Conservation (phyloP, 2,329 filamentous ascomycete genomes). For the Ascocoryne sarcoides region DNA sequence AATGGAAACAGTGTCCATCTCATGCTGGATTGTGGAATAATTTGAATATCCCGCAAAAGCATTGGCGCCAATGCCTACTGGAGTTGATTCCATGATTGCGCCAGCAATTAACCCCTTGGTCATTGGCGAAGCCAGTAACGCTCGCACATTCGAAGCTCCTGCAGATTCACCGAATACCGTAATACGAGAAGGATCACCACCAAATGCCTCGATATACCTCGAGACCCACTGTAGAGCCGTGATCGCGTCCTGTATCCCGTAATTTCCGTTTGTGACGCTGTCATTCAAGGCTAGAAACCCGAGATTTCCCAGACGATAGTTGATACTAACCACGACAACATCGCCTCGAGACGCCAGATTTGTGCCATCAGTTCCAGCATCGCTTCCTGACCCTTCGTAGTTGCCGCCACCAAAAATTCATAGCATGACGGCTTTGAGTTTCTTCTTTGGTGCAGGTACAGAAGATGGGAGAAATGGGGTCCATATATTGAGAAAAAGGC, state of each 20-base stretch:
- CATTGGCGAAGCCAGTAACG: conserved; percentile 6
- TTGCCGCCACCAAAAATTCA: conserved; percentile 27
- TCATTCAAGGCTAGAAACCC: conserved; percentile 38
- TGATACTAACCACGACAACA: conserved; percentile 16
- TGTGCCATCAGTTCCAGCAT: conserved; percentile 4
- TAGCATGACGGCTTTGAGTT: conserved; percentile 24
- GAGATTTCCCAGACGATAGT: conserved; percentile 36
- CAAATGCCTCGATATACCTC: conserved; percentile 25
- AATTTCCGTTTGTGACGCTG: conserved; percentile 35
- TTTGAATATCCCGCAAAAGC: conserved; percentile 1
- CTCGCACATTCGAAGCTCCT: conserved; percentile 27
- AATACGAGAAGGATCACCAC: conserved; percentile 24
- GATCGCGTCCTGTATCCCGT: conserved; percentile 32
- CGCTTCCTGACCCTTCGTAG: conserved; percentile 2
- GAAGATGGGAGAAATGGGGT: conserved; percentile 35
- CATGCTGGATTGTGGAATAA: conserved; percentile 4
- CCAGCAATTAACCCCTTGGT: conserved; percentile 7
- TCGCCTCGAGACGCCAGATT: conserved; percentile 9
- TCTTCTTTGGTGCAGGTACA: background rate
- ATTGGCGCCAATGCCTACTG: conserved; percentile 1
- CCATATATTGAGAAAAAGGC: conserved; percentile 45
- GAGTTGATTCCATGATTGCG: conserved; percentile 7
- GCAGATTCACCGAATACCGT: conserved; percentile 35
- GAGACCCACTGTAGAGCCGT: conserved; percentile 25
- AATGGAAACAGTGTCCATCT: conserved; percentile 1